Conservation (phyloP, 129 eudicot genomes). For the Lactuca sativa region DNA sequence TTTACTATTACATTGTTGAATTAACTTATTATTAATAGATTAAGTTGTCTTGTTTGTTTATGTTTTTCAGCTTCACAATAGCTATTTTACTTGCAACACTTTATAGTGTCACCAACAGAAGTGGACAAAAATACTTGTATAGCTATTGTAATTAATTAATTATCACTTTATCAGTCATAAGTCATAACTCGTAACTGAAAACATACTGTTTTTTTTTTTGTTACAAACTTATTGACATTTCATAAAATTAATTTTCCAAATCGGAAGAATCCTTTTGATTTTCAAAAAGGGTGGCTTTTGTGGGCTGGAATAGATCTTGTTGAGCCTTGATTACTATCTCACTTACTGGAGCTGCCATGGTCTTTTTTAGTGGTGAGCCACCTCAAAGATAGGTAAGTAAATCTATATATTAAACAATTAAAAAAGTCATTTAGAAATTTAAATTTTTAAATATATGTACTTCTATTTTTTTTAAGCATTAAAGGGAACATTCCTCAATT, state of each 20-base stretch:
- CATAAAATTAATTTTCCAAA: conserved; percentile 38
- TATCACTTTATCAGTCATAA: too few species aligned
- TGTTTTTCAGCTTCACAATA: conserved; percentile 57
- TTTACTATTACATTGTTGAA: neutral
- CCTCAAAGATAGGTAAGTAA: conserved; percentile 17
- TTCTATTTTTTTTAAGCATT: too few species aligned
- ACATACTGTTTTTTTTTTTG: too few species aligned
- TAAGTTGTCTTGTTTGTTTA: conserved; percentile 13
- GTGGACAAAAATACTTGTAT: conserved; percentile 64
- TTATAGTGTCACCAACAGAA: conserved; percentile 65
- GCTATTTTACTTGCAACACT: conserved; percentile 73
- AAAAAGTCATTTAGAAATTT: too few species aligned
- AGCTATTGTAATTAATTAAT: conserved; percentile 61
- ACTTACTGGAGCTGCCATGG: conserved; percentile 71
- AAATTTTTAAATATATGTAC: too few species aligned
- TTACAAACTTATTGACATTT: neutral
- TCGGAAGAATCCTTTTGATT: conserved; percentile 77
- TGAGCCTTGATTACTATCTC: conserved; percentile 81
- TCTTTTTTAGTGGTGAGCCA: conserved; percentile 67
- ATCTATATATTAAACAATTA: neutral
- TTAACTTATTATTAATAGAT: neutral
- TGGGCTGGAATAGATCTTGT: conserved; percentile 90
- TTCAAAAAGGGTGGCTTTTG: conserved; percentile 85
- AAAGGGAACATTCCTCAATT: too few species aligned
- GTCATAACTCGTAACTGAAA: neutral